These are phyloP conservation scores for Remersonia thermophila DNA, from an alignment of 2,329 filamentous ascomycete genomes.

Conservation along the genomic window DNA sequence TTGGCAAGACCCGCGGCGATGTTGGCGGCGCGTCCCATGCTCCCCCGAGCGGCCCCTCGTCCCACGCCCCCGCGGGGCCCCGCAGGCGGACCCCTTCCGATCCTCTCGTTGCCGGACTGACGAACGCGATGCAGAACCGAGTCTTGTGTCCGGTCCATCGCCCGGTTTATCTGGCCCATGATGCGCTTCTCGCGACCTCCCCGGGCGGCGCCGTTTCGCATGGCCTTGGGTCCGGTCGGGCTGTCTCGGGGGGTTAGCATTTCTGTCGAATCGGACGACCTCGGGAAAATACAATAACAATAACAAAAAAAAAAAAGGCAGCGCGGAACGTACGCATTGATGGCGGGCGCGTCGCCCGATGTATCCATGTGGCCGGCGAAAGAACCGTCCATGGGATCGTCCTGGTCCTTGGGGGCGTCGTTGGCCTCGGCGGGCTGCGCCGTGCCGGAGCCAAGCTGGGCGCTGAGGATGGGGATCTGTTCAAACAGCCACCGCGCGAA, in stretches of 20 bases:
- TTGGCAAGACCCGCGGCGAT: conserved; percentile 38
- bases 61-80: conserved; percentile 51
- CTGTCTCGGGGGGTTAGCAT: conserved; percentile 43
- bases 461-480: conserved; percentile 58
- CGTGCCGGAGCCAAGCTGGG: conserved; percentile 42
- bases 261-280: too few species aligned
- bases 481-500: conserved; percentile 93
- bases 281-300: too few species aligned
- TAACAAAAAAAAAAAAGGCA: too few species aligned
- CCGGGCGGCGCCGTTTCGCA: conserved; percentile 59
- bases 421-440: conserved; percentile 16
- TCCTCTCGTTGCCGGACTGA: conserved; percentile 60
- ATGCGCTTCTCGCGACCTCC: conserved; percentile 65
- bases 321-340: conserved; percentile 44
- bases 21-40: conserved; percentile 37
- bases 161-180: conserved; percentile 72
- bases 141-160: conserved; percentile 67
- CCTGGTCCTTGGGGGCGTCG: conserved; percentile 15
- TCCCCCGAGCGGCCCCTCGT: conserved; percentile 35
- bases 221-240: conserved; percentile 87
- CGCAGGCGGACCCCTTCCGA: conserved; percentile 57
- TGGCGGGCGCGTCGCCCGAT: conserved; percentile 22
- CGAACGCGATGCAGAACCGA: conserved; percentile 70
- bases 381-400: conserved; percentile 19
- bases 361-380: conserved; percentile 61